These are phyloP conservation scores for Xylaria castorea DNA, from an alignment of 495 filamentous ascomycete genomes.

Conservation along the genomic window DNA sequence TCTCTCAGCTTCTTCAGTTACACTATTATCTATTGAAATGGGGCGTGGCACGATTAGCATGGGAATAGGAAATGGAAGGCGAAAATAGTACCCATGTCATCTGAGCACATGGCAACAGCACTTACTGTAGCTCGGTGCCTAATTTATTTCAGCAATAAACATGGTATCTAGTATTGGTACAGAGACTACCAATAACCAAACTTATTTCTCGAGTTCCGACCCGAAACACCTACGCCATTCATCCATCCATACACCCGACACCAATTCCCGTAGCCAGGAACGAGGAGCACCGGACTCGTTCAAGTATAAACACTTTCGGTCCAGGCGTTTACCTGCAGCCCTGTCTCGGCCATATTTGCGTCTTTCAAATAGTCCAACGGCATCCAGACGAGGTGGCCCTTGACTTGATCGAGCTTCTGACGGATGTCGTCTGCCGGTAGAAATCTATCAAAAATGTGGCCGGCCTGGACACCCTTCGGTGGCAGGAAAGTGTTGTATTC, in stretches of 20 bases:
- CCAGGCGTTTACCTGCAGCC: conserved; percentile 60
- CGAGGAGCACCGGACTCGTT: not conserved
- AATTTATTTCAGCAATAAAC: not conserved
- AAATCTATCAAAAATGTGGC: conserved; percentile 83
- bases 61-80: not conserved
- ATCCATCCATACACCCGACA: not conserved
- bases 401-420: conserved; percentile 76
- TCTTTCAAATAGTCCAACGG: conserved; percentile 85
- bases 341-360: conserved; percentile 89
- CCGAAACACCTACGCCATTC: not conserved
- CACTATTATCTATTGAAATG: not conserved
- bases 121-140: not conserved
- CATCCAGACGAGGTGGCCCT: conserved; percentile 96
- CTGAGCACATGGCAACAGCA: not conserved
- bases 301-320: conserved; percentile 58
- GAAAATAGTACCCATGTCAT: not conserved
- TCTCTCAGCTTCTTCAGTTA: not conserved
- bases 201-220: not conserved
- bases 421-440: conserved; percentile 72
- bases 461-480: conserved; percentile 71
- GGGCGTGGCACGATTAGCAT: not conserved
- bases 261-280: not conserved
- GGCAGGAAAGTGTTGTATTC: conserved; percentile 84
- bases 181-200: not conserved
- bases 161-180: not conserved